Evolutionary conservation across 768 basidiomycete genomes (phyloP), one percentile per base, ranked within the genome.

Genomic region (Auricularia auricula-judae): DNA sequence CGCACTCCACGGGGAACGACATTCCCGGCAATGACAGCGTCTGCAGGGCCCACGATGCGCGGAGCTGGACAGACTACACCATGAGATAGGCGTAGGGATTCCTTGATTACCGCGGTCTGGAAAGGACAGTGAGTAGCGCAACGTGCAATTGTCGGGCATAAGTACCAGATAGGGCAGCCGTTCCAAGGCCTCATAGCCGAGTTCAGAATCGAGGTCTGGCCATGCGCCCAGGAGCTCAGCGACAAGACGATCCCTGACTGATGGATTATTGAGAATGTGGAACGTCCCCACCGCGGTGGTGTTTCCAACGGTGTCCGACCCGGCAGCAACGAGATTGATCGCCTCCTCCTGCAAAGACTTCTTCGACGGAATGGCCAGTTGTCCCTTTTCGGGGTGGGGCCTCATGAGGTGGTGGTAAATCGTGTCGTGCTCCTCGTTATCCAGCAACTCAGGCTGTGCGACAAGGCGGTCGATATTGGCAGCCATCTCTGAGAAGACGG

Each of bases 91-190:
- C 81, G 72, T 54, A 81, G 72, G 0, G 79, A 74, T 68, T 82
- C 80, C 64, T 81, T 81, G 36, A 81, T 74, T 36, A 81, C 78
- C 4, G 79, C 80, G 1, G 77, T 78, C 81, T 81, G 62, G n/a
- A 54, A 2, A 68, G 78, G 67, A 11, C 47, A 16, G 14, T 18
- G 10, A 16, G 21, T 1, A 51, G 18, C 21, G 18, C 11, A 44
- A 44, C 43, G 43, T 44, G 11, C 11, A 44, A 10, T 29, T 29
- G 29, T 29, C 29, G 29, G 29, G 29, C 29, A 29, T 29, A 29
- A 29, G 47, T 64, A 81, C 80, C n/a, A 82, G 72, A 67, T 80
- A 82, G 16, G 80, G 78, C 39, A 82, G 54, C 66, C 77, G 79
- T 67, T 82, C 80, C 53, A 81, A 68, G 2, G 64, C 72, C 65